These are phyloP conservation scores for Hemileccinum rubropunctum DNA, from an alignment of 768 basidiomycete genomes.

Conservation along the genomic window DNA sequence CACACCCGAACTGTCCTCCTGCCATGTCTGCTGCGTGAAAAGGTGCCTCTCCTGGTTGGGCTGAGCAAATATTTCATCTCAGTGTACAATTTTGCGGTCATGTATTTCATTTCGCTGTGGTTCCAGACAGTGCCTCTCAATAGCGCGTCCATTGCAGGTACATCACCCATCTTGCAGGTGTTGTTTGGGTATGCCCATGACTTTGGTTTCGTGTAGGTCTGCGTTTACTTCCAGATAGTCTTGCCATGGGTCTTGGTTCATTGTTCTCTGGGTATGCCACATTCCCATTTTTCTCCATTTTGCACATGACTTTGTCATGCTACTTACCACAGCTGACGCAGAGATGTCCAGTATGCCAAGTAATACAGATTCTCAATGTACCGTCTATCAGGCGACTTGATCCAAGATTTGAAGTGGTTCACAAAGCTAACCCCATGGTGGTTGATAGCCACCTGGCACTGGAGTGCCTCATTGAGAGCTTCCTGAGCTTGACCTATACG, in stretches of 20 bases:
- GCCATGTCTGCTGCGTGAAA: conserved; percentile 58
- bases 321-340: too few relatives aligned
- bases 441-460: conserved; percentile 67
- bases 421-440: conserved; percentile 82
- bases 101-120: conserved; percentile 79
- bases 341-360: neutral
- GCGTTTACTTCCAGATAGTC: conserved; percentile 49
- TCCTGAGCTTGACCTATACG: conserved; percentile 82
- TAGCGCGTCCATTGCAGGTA: conserved; percentile 64
- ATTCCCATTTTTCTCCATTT: neutral
- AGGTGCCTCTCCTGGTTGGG: conserved; percentile 68
- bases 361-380: conserved; percentile 30
- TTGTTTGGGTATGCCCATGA: neutral
- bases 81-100: conserved; percentile 70
- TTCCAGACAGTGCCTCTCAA: conserved; percentile 75
- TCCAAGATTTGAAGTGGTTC: conserved; percentile 78
- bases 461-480: conserved; percentile 72
- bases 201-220: conserved; percentile 32
- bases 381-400: conserved; percentile 78
- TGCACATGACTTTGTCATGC: too few relatives aligned
- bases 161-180: neutral
- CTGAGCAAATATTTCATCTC: conserved; percentile 71
- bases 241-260: conserved; percentile 48
- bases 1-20: conserved; percentile 71
- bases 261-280: conserved; percentile 45